Conservation (phyloP, 805 yeast genomes). For the Metschnikowia drakensbergensis region DNA sequence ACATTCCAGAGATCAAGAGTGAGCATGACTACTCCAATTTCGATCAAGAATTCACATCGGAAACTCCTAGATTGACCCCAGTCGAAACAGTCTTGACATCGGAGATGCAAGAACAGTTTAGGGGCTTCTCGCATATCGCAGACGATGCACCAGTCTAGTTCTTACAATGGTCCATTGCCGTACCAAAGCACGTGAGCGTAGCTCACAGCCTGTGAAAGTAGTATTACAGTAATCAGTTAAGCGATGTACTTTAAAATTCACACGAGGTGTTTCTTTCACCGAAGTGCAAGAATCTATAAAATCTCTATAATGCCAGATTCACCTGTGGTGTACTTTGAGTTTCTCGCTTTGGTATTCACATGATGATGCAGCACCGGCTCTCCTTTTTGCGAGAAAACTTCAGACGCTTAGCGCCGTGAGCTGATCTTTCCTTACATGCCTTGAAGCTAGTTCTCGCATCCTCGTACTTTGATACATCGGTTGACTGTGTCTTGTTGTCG, state of each 20-base stretch:
- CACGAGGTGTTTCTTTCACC: conserved; percentile 1
- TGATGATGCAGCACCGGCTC: conserved; percentile 20
- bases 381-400: not conserved
- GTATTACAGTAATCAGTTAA: not conserved
- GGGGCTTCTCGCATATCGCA: conserved; percentile 89
- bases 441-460: not conserved
- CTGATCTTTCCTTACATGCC: not conserved
- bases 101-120: conserved; percentile 90
- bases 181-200: not conserved
- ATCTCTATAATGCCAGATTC: not conserved
- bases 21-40: conserved; percentile 91
- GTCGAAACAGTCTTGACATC: conserved; percentile 83
- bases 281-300: conserved; percentile 2
- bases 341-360: conserved; percentile 6
- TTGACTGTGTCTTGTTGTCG: not conserved
- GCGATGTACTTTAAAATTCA: not conserved
- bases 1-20: conserved; percentile 77
- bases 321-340: conserved; percentile 1
- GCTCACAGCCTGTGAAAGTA: not conserved
- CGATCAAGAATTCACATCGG: conserved; percentile 92
- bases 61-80: conserved; percentile 92
- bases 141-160: conserved; percentile 46
- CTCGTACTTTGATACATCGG: not conserved
- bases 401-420: not conserved
- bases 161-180: not conserved